Conservation (phyloP, 2,329 filamentous ascomycete species). For the Botrytis medusae region DNA sequence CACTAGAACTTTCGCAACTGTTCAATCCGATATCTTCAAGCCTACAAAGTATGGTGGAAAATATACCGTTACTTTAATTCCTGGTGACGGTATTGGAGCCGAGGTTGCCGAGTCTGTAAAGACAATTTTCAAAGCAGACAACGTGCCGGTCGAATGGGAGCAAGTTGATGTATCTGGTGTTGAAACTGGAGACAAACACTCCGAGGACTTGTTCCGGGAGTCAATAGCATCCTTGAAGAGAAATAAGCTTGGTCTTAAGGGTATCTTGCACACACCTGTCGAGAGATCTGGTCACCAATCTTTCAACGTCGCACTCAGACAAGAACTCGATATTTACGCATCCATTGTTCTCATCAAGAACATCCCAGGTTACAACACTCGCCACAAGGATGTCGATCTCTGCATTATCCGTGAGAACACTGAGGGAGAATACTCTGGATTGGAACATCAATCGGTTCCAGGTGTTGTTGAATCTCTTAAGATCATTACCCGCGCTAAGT, state of each 20-base stretch:
- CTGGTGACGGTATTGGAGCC: constrained; percentile 97
- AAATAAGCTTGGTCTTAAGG: constrained; percentile 99
- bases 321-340: constrained; percentile 99
- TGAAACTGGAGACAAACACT: constrained; percentile 77
- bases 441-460: constrained; percentile 95
- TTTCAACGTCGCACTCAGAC: constrained; percentile 98
- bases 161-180: constrained; percentile 94
- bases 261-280: constrained; percentile 96
- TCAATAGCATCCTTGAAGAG: constrained; percentile 92
- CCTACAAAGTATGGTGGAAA: constrained; percentile 94
- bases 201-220: constrained; percentile 93
- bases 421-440: constrained; percentile 98
- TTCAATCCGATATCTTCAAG: constrained; percentile 98
- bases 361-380: constrained; percentile 96
- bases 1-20: constrained; percentile 63
- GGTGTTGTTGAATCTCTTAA: constrained; percentile 99
- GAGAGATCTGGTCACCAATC: constrained; percentile 96
- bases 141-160: constrained; percentile 98
- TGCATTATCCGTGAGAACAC: constrained; percentile 99
- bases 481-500: constrained; percentile 99
- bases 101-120: constrained; percentile 98
- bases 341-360: constrained; percentile 99
- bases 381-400: constrained; percentile 94
- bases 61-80: constrained; percentile 98
- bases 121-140: constrained; percentile 99